Evolutionary conservation across 805 yeast species (phyloP).

Genomic region (Lachancea nothofagi): DNA sequence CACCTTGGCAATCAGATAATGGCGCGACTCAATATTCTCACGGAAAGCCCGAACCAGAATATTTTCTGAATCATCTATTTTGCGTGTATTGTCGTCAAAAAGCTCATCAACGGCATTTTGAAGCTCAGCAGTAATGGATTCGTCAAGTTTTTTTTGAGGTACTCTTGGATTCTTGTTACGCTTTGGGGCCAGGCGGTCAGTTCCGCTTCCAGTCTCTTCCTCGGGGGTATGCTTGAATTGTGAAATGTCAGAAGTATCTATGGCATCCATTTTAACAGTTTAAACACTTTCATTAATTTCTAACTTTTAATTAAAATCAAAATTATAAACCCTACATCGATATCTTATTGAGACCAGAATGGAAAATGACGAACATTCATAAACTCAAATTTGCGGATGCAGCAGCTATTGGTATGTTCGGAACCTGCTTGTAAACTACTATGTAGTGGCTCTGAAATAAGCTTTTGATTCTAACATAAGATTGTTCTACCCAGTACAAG

Average conservation of each 20-base stretch:
- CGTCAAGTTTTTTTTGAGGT: constrained; percentile 13
- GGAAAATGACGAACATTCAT: neutral
- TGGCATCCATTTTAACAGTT: no score
- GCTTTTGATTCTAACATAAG: neutral
- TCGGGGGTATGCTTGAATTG: no score
- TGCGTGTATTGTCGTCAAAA: constrained; percentile 9
- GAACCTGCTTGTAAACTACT: neutral
- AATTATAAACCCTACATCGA: no score
- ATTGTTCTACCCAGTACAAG: constrained; percentile 48
- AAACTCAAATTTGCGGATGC: constrained; percentile 71
- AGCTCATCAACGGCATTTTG: constrained; percentile 17
- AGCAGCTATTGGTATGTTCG: constrained; percentile 69
- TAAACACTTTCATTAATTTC: no score
- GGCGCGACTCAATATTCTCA: constrained; percentile 24
- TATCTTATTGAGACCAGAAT: neutral
- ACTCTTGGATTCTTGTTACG: neutral
- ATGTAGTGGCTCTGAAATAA: neutral
- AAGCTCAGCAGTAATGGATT: constrained; percentile 16
- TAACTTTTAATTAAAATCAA: no score
- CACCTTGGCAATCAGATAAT: constrained; percentile 14
- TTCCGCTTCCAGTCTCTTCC: no score
- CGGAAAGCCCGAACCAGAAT: constrained; percentile 25
- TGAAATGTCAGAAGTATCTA: no score
- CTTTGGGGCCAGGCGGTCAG: no score
- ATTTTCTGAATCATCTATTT: constrained; percentile 14